These are phyloP conservation scores for Coemansia sp. DNA, from an alignment of 192 early-diverging fungal genomes.

Conservation along the genomic window DNA sequence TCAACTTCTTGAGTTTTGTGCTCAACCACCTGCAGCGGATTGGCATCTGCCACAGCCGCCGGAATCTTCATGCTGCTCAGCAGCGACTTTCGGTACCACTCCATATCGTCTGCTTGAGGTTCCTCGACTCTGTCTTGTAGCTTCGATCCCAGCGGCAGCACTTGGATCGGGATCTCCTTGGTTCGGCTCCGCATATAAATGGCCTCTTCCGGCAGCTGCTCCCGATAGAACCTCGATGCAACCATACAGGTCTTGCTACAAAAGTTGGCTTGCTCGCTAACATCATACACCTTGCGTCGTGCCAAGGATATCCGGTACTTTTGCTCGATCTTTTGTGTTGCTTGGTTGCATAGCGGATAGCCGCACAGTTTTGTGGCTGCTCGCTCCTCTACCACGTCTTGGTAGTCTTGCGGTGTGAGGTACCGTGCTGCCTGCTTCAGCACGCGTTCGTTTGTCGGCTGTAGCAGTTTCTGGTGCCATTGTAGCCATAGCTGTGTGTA, in stretches of 20 bases:
- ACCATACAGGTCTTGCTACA: slow-evolving; percentile 73
- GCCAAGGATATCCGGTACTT: slow-evolving; percentile 66
- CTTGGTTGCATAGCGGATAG: slow-evolving; percentile 73
- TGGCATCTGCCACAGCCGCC: slow-evolving; percentile 16
- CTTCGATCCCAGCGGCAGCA: slow-evolving; percentile 16
- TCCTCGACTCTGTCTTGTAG: background rate
- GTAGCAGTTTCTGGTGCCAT: slow-evolving; percentile 49
- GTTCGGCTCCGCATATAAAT: slow-evolving; percentile 60
- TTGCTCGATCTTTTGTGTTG: slow-evolving; percentile 10
- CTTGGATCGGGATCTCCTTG: slow-evolving; percentile 15
- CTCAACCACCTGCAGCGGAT: slow-evolving; percentile 37
- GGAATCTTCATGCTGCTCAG: slow-evolving; percentile 40
- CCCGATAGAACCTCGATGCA: slow-evolving; percentile 64
- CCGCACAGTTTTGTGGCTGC: slow-evolving; percentile 68
- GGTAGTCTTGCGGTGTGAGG: slow-evolving; percentile 64
- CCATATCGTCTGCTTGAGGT: background rate
- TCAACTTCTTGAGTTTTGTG: slow-evolving; percentile 11
- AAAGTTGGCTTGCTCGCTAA: slow-evolving; percentile 62
- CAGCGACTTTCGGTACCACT: slow-evolving; percentile 33
- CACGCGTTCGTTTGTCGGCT: slow-evolving; percentile 12
- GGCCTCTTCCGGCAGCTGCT: slow-evolving; percentile 75
- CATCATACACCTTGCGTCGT: slow-evolving; percentile 77
- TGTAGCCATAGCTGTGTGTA: slow-evolving; percentile 30
- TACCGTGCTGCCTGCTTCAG: slow-evolving; percentile 56
- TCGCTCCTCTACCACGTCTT: slow-evolving; percentile 72